Conservation (phyloP, 352 stramenopile species). For the Globisporangium takayamanum region DNA sequence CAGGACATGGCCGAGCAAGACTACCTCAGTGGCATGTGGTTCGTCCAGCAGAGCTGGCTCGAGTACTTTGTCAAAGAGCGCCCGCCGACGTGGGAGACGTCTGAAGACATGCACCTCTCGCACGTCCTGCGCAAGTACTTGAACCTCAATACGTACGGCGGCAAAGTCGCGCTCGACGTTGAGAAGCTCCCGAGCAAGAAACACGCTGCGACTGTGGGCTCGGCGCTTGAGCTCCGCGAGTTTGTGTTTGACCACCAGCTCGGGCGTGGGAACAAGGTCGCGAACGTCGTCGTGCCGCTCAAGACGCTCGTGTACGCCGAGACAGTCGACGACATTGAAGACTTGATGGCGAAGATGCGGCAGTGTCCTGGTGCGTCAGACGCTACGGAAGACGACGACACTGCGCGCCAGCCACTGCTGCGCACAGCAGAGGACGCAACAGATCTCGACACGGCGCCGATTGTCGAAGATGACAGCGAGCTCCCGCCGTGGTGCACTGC, state of each 20-base stretch:
- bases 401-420: background rate
- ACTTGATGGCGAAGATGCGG: constrained; percentile 33
- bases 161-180: constrained; percentile 25
- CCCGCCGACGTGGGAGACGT: constrained; percentile 37
- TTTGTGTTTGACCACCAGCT: constrained; percentile 57
- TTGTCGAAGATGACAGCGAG: background rate
- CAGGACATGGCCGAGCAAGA: constrained; percentile 41
- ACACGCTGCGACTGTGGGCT: constrained; percentile 37
- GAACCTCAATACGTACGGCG: constrained; percentile 57
- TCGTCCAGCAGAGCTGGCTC: constrained; percentile 52
- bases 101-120: constrained; percentile 58
- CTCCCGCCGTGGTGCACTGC: constrained; percentile 28
- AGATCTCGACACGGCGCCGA: background rate
- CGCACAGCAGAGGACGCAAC: background rate
- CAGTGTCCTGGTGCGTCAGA: constrained; percentile 14
- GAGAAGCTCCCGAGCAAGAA: constrained; percentile 28
- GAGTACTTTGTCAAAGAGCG: constrained; percentile 61
- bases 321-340: constrained; percentile 33
- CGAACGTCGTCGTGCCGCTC: constrained; percentile 33
- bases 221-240: constrained; percentile 42
- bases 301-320: constrained; percentile 50
- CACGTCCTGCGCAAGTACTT: constrained; percentile 63
- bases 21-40: constrained; percentile 65
- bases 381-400: background rate
- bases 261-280: constrained; percentile 54